Percentiles rank a stretch among this genome's conserved stretches.
phyloP scores from a whole-genome alignment of 805 yeast genomes.

The Cyberlindnera xylosilytica region DNA sequence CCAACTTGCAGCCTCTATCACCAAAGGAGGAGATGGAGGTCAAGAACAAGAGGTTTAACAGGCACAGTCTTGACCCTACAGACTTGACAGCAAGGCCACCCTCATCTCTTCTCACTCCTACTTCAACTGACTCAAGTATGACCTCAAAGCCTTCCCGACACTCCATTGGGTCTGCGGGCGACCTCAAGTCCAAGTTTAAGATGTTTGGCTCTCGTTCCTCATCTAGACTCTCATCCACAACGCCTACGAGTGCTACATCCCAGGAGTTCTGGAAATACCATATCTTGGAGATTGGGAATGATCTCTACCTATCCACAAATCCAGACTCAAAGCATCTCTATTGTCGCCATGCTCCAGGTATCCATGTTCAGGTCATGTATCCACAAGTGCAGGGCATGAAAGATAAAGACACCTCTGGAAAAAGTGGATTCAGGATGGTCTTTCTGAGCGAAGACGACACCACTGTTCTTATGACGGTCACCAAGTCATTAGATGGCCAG shows the following conservation, averaged over 20 bases:
- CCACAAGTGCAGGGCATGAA: slow-evolving; percentile 4
- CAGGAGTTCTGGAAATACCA: slow-evolving; percentile 49
- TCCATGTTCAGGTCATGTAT: slow-evolving; percentile 37
- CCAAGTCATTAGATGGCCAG: slow-evolving; percentile 10
- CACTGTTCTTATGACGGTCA: slow-evolving; percentile 16
- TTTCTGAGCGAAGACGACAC: slow-evolving; percentile 23
- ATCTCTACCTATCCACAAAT: slow-evolving; percentile 61
- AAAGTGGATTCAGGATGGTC: slow-evolving; percentile 31
- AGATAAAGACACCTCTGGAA: slow-evolving; percentile 14
- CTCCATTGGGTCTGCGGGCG: slow-evolving; percentile 14
- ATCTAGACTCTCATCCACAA: not conserved
- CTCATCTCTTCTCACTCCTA: not conserved
- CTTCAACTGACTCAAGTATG: not conserved
- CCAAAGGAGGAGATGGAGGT: slow-evolving; percentile 6
- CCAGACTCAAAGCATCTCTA: slow-evolving; percentile 59
- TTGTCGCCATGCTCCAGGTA: slow-evolving; percentile 62
- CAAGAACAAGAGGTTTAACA: not conserved
- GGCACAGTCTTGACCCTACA: slow-evolving; percentile 3
- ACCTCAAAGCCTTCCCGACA: slow-evolving; percentile 7
- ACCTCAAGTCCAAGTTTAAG: slow-evolving; percentile 10
- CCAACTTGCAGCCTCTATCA: slow-evolving; percentile 25
- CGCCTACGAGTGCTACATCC: not conserved
- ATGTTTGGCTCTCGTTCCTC: not conserved
- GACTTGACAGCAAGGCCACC: not conserved
- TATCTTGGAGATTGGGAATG: slow-evolving; percentile 49